These are phyloP conservation scores for Syzygium malaccense DNA, from an alignment of 441 rosid genomes.

Conservation along the genomic window DNA sequence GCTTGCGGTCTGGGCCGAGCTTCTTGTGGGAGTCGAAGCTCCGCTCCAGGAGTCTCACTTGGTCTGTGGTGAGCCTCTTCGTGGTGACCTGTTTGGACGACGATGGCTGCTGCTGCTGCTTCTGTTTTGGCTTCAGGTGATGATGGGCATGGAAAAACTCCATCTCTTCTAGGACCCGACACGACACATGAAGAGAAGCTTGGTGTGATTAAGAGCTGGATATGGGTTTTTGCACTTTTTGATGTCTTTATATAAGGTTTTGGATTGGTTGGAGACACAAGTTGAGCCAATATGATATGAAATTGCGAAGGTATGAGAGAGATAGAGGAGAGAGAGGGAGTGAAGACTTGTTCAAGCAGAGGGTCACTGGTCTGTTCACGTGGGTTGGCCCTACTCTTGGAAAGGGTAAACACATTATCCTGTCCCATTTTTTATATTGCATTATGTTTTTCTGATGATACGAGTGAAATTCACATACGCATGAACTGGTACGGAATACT, in stretches of 20 bases:
- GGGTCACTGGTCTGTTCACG: not conserved
- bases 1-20: constrained; percentile 1
- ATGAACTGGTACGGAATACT: not conserved
- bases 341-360: not conserved
- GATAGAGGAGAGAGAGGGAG: not conserved
- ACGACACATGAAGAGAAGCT: not conserved
- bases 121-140: not conserved
- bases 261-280: not conserved
- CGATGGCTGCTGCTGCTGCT: not conserved
- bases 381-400: not conserved
- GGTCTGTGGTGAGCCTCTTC: not conserved
- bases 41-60: constrained; percentile 2
- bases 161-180: not conserved
- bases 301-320: not conserved
- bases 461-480: not conserved
- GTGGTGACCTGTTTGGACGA: not conserved
- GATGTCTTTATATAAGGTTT: not conserved
- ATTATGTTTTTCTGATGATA: not conserved
- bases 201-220: not conserved
- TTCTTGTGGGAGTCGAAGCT: not conserved
- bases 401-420: not conserved
- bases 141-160: not conserved
- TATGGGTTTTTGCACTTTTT: not conserved
- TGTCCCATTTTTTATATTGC: not conserved
- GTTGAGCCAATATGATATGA: not conserved